Evolutionary conservation across 805 yeast species (phyloP).

Genomic region (Myxozyma neotropica): DNA sequence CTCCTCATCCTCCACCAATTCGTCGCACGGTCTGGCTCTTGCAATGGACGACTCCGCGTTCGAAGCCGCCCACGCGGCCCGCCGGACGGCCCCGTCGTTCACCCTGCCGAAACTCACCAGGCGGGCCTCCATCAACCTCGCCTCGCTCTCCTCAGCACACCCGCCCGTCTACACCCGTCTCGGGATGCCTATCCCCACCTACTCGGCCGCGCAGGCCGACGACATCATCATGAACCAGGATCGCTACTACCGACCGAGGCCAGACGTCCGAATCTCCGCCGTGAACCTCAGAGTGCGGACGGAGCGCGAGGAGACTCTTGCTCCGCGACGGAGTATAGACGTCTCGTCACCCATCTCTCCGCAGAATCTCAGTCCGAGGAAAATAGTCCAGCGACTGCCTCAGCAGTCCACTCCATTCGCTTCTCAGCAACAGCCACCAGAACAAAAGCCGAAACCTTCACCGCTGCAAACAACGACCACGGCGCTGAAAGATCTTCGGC

Average conservation of each 20-base stretch:
- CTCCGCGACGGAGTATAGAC: neutral
- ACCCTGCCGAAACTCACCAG: constrained; percentile 10
- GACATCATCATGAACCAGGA: constrained; percentile 23
- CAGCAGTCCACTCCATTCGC: too few relatives aligned
- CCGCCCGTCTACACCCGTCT: constrained; percentile 12
- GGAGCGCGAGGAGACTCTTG: neutral
- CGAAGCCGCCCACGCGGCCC: constrained; percentile 11
- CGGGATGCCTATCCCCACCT: neutral
- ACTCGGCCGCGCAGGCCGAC: constrained; percentile 22
- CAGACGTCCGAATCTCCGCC: constrained; percentile 14
- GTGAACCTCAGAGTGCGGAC: neutral
- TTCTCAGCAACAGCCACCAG: too few relatives aligned
- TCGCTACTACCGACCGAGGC: constrained; percentile 4
- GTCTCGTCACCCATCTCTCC: neutral
- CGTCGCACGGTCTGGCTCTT: too few relatives aligned
- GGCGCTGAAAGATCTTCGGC: neutral
- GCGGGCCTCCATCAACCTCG: constrained; percentile 24
- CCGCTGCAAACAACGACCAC: too few relatives aligned
- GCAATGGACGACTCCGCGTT: constrained; percentile 16
- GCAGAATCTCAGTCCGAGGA: too few relatives aligned
- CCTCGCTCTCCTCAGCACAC: constrained; percentile 15
- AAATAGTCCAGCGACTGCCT: too few relatives aligned
- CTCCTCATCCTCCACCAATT: too few relatives aligned
- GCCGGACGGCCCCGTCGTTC: neutral
- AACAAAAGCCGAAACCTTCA: too few relatives aligned